These are phyloP conservation scores for Tolypocladium album DNA, from an alignment of 2,329 filamentous ascomycete species.

Conservation along the genomic window DNA sequence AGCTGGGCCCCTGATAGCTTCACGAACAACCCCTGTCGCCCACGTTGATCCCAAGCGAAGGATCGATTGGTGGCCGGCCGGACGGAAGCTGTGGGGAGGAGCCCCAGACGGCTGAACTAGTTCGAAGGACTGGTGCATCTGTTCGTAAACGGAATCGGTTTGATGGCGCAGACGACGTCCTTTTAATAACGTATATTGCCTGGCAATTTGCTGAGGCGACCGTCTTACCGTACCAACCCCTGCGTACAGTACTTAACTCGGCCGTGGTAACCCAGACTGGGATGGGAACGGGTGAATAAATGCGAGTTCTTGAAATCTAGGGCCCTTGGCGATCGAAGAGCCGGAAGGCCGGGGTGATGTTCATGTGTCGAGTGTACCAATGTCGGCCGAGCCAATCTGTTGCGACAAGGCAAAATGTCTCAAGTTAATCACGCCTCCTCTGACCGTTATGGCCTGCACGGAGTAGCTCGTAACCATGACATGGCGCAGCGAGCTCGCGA, in stretches of 20 bases:
- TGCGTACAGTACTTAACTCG: background rate
- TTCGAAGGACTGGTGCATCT: background rate
- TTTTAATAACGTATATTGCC: background rate
- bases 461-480: background rate
- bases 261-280: too few relatives aligned
- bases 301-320: background rate
- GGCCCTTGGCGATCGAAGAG: background rate
- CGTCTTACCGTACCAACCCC: background rate
- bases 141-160: background rate
- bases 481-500: background rate
- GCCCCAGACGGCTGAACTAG: background rate
- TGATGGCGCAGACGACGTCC: background rate
- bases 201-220: background rate
- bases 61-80: conserved; percentile 2
- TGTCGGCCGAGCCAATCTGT: background rate
- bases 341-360: background rate
- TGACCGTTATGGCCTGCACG: background rate
- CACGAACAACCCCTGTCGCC: background rate
- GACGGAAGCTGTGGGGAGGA: background rate
- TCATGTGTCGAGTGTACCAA: background rate
- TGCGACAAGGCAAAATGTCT: background rate
- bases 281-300: background rate
- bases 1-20: background rate
- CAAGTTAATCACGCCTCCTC: background rate
- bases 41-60: conserved; percentile 2